phyloP scores from a whole-genome alignment of 1,284 basidiomycete species.

The Marasmius sp. region DNA sequence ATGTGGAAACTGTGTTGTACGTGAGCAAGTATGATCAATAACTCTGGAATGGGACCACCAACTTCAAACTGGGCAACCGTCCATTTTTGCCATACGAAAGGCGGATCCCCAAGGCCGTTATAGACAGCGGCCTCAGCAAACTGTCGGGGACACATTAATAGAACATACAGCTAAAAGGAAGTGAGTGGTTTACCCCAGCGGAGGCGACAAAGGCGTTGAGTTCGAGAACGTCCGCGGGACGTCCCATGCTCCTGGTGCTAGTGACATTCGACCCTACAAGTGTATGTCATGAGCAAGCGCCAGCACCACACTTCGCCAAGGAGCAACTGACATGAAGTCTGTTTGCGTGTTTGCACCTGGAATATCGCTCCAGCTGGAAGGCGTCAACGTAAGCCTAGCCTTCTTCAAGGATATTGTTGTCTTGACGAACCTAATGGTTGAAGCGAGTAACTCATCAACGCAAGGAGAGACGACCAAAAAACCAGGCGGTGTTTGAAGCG shows the following conservation, averaged over 20 bases:
- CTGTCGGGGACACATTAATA: constrained; percentile 21
- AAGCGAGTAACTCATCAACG: constrained; percentile 39
- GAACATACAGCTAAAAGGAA: background rate
- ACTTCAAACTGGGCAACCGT: constrained; percentile 34
- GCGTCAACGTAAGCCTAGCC: background rate
- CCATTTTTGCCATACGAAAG: constrained; percentile 9
- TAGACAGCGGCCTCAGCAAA: constrained; percentile 43
- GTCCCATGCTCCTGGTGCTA: constrained; percentile 40
- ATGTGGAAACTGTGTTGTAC: constrained; percentile 34
- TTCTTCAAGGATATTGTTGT: background rate
- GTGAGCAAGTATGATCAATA: background rate
- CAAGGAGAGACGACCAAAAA: constrained; percentile 46
- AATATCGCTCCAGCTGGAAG: constrained; percentile 52
- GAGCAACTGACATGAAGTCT: constrained; percentile 32
- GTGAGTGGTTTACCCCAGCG: constrained; percentile 46
- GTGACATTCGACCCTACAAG: constrained; percentile 35
- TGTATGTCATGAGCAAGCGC: background rate
- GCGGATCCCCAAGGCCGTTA: constrained; percentile 16
- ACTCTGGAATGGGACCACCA: constrained; percentile 5
- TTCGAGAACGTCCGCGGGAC: constrained; percentile 40
- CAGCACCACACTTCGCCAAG: background rate
- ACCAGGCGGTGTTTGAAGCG: constrained; percentile 52
- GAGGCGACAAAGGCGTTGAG: constrained; percentile 57
- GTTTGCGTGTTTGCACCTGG: constrained; percentile 41
- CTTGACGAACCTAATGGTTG: constrained; percentile 46